These are phyloP conservation scores for Schoenoplectus triqueter DNA, from an alignment of 202 grass and related monocot species.

Conservation along the genomic window DNA sequence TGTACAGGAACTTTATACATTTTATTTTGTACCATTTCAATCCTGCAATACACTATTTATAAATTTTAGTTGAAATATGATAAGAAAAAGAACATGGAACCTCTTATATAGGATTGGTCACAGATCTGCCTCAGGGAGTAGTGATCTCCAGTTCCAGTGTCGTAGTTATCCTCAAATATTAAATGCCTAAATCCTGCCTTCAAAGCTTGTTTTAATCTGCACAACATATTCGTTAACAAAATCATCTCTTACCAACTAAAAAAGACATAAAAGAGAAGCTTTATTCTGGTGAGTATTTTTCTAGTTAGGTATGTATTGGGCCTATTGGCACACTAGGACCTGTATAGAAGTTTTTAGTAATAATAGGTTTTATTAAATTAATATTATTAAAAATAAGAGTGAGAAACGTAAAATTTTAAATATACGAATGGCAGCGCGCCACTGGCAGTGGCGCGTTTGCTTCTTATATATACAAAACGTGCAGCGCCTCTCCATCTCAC, in stretches of 20 bases:
- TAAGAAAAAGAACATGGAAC: slow-evolving; percentile 43
- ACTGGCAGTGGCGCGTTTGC: too few relatives aligned
- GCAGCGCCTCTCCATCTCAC: too few relatives aligned
- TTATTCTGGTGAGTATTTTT: background rate
- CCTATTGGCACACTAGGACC: slow-evolving; percentile 4
- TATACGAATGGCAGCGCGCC: too few relatives aligned
- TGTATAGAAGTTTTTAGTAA: too few relatives aligned
- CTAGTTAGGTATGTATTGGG: background rate
- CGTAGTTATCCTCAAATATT: slow-evolving; percentile 98
- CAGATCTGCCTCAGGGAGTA: slow-evolving; percentile 93
- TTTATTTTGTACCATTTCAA: background rate
- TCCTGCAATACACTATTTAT: background rate
- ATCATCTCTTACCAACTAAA: slow-evolving; percentile 26
- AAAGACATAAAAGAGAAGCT: background rate
- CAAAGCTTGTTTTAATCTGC: slow-evolving; percentile 73
- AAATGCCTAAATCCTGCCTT: slow-evolving; percentile 73
- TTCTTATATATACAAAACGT: too few relatives aligned
- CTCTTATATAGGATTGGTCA: slow-evolving; percentile 84
- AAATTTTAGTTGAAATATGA: background rate
- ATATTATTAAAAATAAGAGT: too few relatives aligned
- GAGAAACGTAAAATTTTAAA: too few relatives aligned
- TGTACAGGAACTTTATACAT: background rate
- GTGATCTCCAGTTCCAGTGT: slow-evolving; percentile 90
- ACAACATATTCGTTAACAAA: slow-evolving; percentile 5
- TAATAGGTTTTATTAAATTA: too few relatives aligned